Evolutionary conservation across 2,329 filamentous ascomycete species (phyloP), one percentile per base, ranked within the genome.

Genomic region (Cordyceps fumosorosea): DNA sequence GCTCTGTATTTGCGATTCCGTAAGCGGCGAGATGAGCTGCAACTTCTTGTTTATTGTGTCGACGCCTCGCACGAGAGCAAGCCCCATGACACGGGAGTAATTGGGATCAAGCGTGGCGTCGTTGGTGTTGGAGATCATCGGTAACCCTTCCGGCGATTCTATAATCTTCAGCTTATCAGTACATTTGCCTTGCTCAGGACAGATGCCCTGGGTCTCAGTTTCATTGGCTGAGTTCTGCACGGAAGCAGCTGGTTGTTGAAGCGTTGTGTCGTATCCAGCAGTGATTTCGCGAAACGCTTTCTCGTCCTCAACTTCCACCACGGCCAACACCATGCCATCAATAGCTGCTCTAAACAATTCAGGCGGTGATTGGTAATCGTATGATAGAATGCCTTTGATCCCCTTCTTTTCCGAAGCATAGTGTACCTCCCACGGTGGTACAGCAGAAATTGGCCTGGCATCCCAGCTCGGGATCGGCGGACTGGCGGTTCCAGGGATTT

Each of bases 21-120:
- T 62, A 7, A 87, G 76, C 0, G 89, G 89, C 0, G 87, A 88
- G 2, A 92, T 70, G 1, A 93, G 68, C 63, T 91, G 86, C 3
- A 93, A 73, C 6, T 78, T 71, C 3, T 79, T 76, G 0, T 74
- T 78, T 24, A 73, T 70, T 0, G 75, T 69, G 68, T 93, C 87
- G 63, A 93, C 84, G 5, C 86, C 88, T 1, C 89, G 83, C n/a
- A 95, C 73, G 10, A 93, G 77, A 0, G 83, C 88, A 2, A 90
- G 76, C 2, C 88, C 89, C 4, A 91, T 72, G 16, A 83, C 79
- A 24, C 77, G 77, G 0, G 84, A 88, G 67, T 82, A 77, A 32
- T 71, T 73, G 0, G 89, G 88, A 66, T 89, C 78, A 0, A 90
- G 79, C 0, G 80, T 78, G 2, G 78, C 76, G n/a, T 81, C 78